A percentile compares a stretch with the other conserved stretches of the same genome.
Conservation (phyloP, 495 filamentous ascomycete species). For the Aspergillus kassunensis region DNA sequence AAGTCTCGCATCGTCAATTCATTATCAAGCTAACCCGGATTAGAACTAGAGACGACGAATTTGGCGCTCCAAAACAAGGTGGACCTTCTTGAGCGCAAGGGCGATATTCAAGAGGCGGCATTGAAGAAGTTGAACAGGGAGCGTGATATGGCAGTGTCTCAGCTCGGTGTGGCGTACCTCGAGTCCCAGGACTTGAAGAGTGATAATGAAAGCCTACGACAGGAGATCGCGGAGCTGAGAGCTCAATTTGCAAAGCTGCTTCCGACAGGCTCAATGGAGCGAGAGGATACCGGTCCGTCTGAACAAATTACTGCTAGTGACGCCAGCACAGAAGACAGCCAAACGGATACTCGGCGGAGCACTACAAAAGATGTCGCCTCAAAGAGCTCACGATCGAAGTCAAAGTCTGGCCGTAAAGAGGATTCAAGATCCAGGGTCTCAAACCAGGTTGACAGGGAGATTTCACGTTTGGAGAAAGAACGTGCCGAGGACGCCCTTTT, state of each 20-base stretch:
- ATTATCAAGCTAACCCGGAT: constrained; percentile 8
- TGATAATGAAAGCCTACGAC: constrained; percentile 48
- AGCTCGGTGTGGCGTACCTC: constrained; percentile 60
- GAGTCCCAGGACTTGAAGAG: constrained; percentile 59
- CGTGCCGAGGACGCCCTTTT: constrained; percentile 46
- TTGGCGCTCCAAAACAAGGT: constrained; percentile 54
- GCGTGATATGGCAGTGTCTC: constrained; percentile 60
- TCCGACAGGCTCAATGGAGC: constrained; percentile 17
- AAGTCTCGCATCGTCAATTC: constrained; percentile 25
- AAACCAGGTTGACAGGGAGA: constrained; percentile 41
- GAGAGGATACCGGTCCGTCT: constrained; percentile 32
- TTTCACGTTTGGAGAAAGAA: constrained; percentile 40
- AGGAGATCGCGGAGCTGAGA: constrained; percentile 48
- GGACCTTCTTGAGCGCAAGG: constrained; percentile 56
- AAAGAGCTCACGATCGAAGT: constrained; percentile 32
- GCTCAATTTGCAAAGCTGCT: constrained; percentile 31
- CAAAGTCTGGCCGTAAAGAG: constrained; percentile 28
- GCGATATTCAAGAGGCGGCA: constrained; percentile 55
- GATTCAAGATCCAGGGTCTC: constrained; percentile 34
- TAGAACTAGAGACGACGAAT: constrained; percentile 57
- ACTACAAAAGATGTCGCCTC: constrained; percentile 32
- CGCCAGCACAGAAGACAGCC: constrained; percentile 33
- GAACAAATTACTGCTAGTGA: constrained; percentile 25
- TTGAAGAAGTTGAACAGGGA: constrained; percentile 59
- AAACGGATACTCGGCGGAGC: constrained; percentile 34